Evolutionary conservation across 805 yeast species (phyloP), one percentile per base, ranked within the genome.

Genomic region (Yamadazyma kitorensis): DNA sequence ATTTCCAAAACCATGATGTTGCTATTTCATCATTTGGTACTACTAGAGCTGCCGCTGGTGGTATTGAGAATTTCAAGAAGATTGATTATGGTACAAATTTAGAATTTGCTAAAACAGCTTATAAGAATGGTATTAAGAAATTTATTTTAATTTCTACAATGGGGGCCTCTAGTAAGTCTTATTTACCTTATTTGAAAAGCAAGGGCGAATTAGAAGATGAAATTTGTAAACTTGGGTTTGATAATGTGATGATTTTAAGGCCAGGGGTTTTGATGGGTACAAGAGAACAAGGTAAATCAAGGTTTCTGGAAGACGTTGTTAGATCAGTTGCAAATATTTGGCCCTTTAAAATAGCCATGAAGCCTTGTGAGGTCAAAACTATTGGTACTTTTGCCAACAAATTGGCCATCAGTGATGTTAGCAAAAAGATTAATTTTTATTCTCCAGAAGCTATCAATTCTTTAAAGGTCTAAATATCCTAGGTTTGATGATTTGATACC

Each of bases 191-290:
- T 49, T 33, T 75, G 27, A 69, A 69, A 45, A 69, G 82, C 57
- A 88, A 88, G 54, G 96, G 95, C 18, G 74, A 79, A 33, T 64
- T 84, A 31, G 96, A 88, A 53, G 72, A 78, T 28, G 86, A 77
- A 29, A 62, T 88, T 7, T 58, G 68, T 27, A 78, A 64, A 0
- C 64, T 87, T 37, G 72, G 68, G 17, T 88, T 86, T 56, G 80
- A 79, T n/a, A 68, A 77, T 34, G 78, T 88, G 1, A 73, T 86
- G 33, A 82, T 88, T 41, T 56, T 88, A 36, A 72, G 86, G 49
- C 96, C 96, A 0, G 96, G 96, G 10, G 55, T 67, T 1, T 61
- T 87, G 23, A 47, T 85, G 5, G 95, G 95, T 4, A 72, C 74
- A 18, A 66, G 95, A 48, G 68, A 61, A 11, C 7, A 94, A 47